phyloP scores from a whole-genome alignment of 805 yeast genomes.

The Ogataea glucozyma region DNA sequence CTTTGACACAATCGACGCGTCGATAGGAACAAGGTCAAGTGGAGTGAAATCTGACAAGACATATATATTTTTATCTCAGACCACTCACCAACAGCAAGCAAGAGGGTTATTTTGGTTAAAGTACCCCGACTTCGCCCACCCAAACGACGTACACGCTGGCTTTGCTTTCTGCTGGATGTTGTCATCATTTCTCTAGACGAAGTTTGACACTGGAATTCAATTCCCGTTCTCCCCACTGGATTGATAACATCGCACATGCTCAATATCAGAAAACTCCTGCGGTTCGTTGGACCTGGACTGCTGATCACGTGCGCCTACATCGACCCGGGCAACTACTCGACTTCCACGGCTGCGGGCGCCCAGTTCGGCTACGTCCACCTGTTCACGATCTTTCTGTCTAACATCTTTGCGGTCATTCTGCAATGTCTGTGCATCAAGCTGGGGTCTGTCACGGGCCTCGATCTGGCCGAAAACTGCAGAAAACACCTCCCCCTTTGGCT shows the following conservation, averaged over 20 bases:
- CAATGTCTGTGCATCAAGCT: conserved; percentile 83
- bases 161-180: no score
- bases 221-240: neutral
- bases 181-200: no score
- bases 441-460: conserved; percentile 88
- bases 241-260: no score
- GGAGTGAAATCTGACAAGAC: no score
- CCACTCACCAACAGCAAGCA: no score
- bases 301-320: conserved; percentile 88
- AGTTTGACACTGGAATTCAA: neutral
- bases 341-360: conserved; percentile 89
- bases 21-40: no score
- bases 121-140: no score
- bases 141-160: no score
- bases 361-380: conserved; percentile 70
- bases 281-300: conserved; percentile 84
- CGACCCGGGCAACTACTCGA: conserved; percentile 93
- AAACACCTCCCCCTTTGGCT: conserved; percentile 66
- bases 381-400: conserved; percentile 73
- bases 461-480: conserved; percentile 82
- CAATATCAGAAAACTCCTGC: conserved; percentile 48
- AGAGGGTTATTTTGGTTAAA: no score
- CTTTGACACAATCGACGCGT: conserved; percentile 2
- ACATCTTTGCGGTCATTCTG: conserved; percentile 77
- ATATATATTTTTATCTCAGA: neutral